Conservation (phyloP, 2,329 filamentous ascomycete species). For the Delphinella strobiligena region DNA sequence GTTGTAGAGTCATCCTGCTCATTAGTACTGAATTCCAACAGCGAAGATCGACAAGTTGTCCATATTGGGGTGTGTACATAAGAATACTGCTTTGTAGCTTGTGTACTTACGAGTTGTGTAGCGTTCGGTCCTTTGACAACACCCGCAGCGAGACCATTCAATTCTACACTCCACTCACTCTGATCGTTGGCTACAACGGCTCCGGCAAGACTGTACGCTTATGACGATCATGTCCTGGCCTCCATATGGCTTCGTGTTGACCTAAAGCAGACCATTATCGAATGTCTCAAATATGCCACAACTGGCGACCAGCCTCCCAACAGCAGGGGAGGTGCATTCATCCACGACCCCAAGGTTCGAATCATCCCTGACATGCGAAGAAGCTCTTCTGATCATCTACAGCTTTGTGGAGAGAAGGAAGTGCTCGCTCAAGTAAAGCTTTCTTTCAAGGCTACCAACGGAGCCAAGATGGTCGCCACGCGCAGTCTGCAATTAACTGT, state of each 20-base stretch:
- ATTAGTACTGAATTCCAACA: conserved; percentile 35
- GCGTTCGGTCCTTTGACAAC: conserved; percentile 76
- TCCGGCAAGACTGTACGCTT: conserved; percentile 85
- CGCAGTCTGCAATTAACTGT: conserved; percentile 76
- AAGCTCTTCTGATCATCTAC: conserved; percentile 22
- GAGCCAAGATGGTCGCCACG: conserved; percentile 69
- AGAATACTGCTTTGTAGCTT: not conserved
- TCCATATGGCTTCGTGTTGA: no score
- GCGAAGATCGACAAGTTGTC: conserved; percentile 83
- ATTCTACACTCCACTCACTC: conserved; percentile 81
- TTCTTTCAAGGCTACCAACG: conserved; percentile 67
- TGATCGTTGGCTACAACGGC: conserved; percentile 95
- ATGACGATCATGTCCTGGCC: no score
- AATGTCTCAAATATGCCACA: conserved; percentile 95
- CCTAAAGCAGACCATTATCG: conserved; percentile 64
- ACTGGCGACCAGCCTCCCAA: conserved; percentile 90
- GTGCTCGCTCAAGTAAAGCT: conserved; percentile 86
- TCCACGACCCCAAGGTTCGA: conserved; percentile 82
- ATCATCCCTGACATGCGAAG: not conserved
- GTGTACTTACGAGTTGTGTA: no score
- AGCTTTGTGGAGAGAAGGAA: conserved; percentile 71
- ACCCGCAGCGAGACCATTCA: conserved; percentile 63
- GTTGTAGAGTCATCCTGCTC: no score
- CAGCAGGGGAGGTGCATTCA: conserved; percentile 78
- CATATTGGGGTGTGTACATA: conserved; percentile 53